Base-by-base conservation (phyloP, 2,329 filamentous ascomycete species). In the Fusarium protoensiforme region DNA sequence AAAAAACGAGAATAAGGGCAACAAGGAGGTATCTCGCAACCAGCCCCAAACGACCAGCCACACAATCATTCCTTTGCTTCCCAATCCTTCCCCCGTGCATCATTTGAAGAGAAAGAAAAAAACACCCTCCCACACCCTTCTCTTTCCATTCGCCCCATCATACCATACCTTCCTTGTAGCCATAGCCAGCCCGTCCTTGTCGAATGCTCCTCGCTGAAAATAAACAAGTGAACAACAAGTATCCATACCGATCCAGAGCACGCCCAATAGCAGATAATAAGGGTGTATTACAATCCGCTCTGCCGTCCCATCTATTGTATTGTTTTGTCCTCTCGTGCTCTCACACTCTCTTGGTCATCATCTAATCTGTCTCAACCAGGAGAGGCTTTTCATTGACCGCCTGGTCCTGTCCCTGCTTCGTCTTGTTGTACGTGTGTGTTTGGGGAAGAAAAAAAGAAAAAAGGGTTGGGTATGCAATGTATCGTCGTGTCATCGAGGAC, bases 181-280 rank as follows among this genome's bases (percentile, higher is more conserved):
- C 66, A 57, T 48, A 61, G 61, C 59, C 51, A 39, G 38, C 60
- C 60, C 63, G 54, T 72, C 64, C 61, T 72, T 27, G 38, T 71
- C 53, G 61, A 71, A 72, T 72, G 71, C 71, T 73, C 71, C 71
- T 72, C 71, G 71, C 71, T 74, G 41, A 67, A 64, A 69, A 48
- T n/a, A 51, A 64, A 61, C 71, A 72, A 60, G 61, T 27, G 35
- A 65, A 53, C 35, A 61, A 51, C 27, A 31, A 31, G 43, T 72
- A 61, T 61, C 48, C 57, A 54, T 73, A 53, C 46, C 27, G 14
- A 69, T 46, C 46, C 46, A 70, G 58, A 63, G 38, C 35, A 62
- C 58, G 35, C 70, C 38, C 54, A 51, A 71, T 56, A 57, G 35
- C 71, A 65, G 53, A 22, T 33, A 48, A 65, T 46, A 54, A 10